Conservation (phyloP, 768 basidiomycete species). For the Suillus spraguei region DNA sequence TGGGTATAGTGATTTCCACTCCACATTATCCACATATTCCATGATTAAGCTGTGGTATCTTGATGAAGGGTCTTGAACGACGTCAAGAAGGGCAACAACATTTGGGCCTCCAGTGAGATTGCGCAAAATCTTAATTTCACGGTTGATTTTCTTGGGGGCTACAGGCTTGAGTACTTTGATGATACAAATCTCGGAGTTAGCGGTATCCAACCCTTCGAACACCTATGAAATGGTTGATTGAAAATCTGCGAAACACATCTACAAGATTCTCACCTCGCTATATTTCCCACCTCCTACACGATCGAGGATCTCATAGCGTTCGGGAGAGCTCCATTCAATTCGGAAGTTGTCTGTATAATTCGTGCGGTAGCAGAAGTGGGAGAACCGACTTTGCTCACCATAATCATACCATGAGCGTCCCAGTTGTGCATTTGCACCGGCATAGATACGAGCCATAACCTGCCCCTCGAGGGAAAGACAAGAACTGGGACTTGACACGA, state of each 20-base stretch:
- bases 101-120: slow-evolving; percentile 75
- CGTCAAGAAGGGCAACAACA: slow-evolving; percentile 64
- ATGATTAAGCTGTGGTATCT: slow-evolving; percentile 68
- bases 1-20: slow-evolving; percentile 63
- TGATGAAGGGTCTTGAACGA: slow-evolving; percentile 64
- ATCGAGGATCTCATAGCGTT: slow-evolving; percentile 66
- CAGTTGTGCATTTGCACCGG: slow-evolving; percentile 58
- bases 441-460: slow-evolving; percentile 52
- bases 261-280: slow-evolving; percentile 49
- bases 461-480: slow-evolving; percentile 18
- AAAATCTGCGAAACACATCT: not conserved
- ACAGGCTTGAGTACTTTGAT: slow-evolving; percentile 79
- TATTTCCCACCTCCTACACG: slow-evolving; percentile 69
- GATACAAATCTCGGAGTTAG: slow-evolving; percentile 54
- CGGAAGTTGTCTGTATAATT: slow-evolving; percentile 50
- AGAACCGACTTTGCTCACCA: slow-evolving; percentile 38
- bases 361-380: slow-evolving; percentile 1
- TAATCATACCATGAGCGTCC: slow-evolving; percentile 67
- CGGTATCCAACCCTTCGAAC: slow-evolving; percentile 62
- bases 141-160: slow-evolving; percentile 65
- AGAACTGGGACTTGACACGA: slow-evolving; percentile 21
- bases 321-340: slow-evolving; percentile 67
- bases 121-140: slow-evolving; percentile 74
- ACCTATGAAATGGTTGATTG: slow-evolving; percentile 37
- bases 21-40: slow-evolving; percentile 68